Base-by-base conservation (phyloP, 306 rosid species). In the Cucurbita moschata region DNA sequence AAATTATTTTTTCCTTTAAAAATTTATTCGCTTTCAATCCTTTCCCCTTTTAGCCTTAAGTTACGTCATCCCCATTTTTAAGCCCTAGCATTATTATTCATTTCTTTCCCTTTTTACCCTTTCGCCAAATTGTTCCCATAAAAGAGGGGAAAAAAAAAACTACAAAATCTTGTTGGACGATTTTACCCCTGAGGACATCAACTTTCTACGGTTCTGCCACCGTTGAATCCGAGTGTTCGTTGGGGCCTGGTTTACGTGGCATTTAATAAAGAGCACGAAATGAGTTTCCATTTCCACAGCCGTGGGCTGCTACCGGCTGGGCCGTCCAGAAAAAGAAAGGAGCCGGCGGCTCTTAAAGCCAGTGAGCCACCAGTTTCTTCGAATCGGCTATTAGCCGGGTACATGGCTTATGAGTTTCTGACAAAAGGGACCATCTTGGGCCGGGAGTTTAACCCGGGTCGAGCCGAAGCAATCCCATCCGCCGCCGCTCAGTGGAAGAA, bases 351-450 rank as follows among this genome's bases (percentile, higher is more conserved):
- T 59, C 39, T 37, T 14, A 68, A 75, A 76, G 73, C 61, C 5
- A 47, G 4, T 0, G 82, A 79, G 81, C 80, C 81, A 37, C 6
- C 50, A 15, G 30, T 37, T 0, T 14, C 69, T 1, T 78, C 89
- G 4, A 92, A 85, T 55, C 76, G 75, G 82, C 88, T 92, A 4
- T 69, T 92, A 73, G 96, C 95, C 38, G 95, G 97, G 11, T 89
- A 81, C 77, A 87, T 92, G 74, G 96, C 97, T 46, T 82, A 82
- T 64, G 92, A 92, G 79, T 92, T 81, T 69, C 61, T 92, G 46
- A 88, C 86, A 0, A 88, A 71, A 43, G 90, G 97, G 0, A 88
- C 92, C 10, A 60, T 92, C 0, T 35, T 92, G 8, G 96, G 96
- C 14, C 78, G 86, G 76, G 84, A 79, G 77, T 77, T 76, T 76